Base-by-base conservation (phyloP, 2,329 filamentous ascomycete genomes). In the Stagonosporopsis vannaccii region DNA sequence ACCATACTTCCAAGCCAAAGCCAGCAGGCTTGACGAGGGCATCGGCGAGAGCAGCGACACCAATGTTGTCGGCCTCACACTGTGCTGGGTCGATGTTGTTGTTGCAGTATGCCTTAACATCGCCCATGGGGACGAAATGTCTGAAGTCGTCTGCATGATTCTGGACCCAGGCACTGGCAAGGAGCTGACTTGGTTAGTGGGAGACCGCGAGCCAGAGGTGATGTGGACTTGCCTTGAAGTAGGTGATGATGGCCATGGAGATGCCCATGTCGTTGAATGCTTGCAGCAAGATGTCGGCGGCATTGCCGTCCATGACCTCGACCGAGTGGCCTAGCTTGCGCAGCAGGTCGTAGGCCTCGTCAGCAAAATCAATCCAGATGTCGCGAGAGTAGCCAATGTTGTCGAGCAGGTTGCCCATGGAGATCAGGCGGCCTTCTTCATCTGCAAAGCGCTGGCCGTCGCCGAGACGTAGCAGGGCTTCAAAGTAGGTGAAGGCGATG, bases 401-500 rank as follows among this genome's bases (percentile, higher is more conserved):
- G 61, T 86, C 83, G 61, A 97, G 83, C 59, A 90, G 83, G 59
- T 87, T 85, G 70, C 87, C 89, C 63, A 97, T 81, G 25, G 85
- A 87, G 58, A 83, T 85, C 50, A 98, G 82, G 32, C 94, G 88
- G 22, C 84, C 82, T 53, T 87, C 80, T 77, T 98, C 94, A 63
- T 84, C 84, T 32, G 87, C 82, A 56, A 96, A 81, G 64, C 87
- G 85, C 60, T 80, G 79, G 54, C 80, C 79, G 72, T 92, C 87
- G 65, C 86, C 87, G 42, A 84, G 79, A 61, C 86, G 85, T 67
- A 94, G 82, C 51, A 98, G 83, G 41, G 87, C 89, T 77, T 99
- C 95, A 72, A 96, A 97, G 77, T 97, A 98, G 62, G 88, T 88
- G 76, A 96, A 99, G 22, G 89, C 92, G 72, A 97, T 90, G 47